Evolutionary conservation across 1,284 basidiomycete genomes (phyloP), one percentile per base, ranked within the genome.

Genomic region (Cystobasidiaceae sp.): DNA sequence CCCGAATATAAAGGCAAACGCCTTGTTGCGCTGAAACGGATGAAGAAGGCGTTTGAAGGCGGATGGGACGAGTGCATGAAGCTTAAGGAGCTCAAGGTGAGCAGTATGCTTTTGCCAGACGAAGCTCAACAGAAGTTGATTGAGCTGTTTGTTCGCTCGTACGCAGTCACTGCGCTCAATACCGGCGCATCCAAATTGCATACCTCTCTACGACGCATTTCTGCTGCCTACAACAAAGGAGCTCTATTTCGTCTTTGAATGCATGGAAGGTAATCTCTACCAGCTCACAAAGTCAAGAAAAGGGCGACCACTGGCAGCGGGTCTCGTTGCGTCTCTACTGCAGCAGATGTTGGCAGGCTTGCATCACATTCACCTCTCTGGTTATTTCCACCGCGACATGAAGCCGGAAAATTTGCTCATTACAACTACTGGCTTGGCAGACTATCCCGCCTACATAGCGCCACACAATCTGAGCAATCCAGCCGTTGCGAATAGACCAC

Each of bases 401-500:
- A 99, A 99, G 78, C 96, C 96, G 28, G 96, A 99, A 77, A 99
- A 99, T 74, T 85, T 99, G n/a, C 85, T 99, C 61, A 94, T 99
- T 73, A 99, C 96, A n/a, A 99, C 96, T 2, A 97, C 92, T 9
- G 96, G 96, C 25, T 83, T 97, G 54, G 88, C 88, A 71, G 92
- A 97, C 78, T 99, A 99, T 76, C 86, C 86, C n/a, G 83, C 89
- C 7, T 75, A 71, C 11, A 67, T 30, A 67, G 73, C 23, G 71
- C 70, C 59, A 71, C 61, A 19, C 23, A 34, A 39, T 25, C 32
- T 43, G 17, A n/a, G 23, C 44, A 62, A 28, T 60, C 68, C 19
- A 68, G 70, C 30, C 67, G 52, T 34, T 56, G 66, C n/a, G 4
- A 46, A 45, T 51, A 21, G 69, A 70, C 43, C 74, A 13, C 74